A percentile compares a stretch with the other conserved stretches of the same genome.
These are phyloP conservation scores for Avena sativa DNA, from an alignment of 176 grass and related monocot genomes.

Conservation along the genomic window DNA sequence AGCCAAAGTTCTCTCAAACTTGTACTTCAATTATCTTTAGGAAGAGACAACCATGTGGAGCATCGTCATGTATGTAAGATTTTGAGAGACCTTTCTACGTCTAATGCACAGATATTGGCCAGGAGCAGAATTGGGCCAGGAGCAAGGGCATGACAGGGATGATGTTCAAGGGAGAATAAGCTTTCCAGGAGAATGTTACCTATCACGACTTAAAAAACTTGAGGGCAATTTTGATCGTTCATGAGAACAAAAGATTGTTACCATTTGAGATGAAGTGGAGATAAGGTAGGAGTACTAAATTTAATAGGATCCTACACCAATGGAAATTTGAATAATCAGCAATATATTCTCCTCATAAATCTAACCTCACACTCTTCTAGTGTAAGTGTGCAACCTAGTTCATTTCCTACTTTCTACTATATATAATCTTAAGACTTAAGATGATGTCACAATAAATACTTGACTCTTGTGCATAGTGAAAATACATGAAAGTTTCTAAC, in stretches of 20 bases:
- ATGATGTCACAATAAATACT: background rate
- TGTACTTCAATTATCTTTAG: background rate
- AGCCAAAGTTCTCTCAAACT: background rate
- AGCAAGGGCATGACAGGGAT: no score
- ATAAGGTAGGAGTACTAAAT: no score
- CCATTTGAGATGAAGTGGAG: no score
- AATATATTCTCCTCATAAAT: background rate
- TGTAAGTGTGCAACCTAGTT: no score
- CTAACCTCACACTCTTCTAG: background rate
- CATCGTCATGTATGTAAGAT: slow-evolving; percentile 35
- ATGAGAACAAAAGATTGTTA: no score
- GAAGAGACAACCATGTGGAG: background rate
- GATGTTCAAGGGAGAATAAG: no score
- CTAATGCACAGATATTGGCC: no score
- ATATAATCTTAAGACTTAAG: background rate
- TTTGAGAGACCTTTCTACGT: slow-evolving; percentile 59
- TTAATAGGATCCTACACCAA: background rate
- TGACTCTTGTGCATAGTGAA: background rate
- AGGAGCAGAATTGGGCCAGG: no score
- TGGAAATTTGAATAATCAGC: background rate
- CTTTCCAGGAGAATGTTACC: no score
- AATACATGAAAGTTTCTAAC: background rate
- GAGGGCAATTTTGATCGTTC: no score
- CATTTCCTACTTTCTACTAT: background rate
- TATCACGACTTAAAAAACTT: no score